Evolutionary conservation across 306 rosid species (phyloP), one percentile per base, ranked within the genome.

Genomic region (Geum urbanum): DNA sequence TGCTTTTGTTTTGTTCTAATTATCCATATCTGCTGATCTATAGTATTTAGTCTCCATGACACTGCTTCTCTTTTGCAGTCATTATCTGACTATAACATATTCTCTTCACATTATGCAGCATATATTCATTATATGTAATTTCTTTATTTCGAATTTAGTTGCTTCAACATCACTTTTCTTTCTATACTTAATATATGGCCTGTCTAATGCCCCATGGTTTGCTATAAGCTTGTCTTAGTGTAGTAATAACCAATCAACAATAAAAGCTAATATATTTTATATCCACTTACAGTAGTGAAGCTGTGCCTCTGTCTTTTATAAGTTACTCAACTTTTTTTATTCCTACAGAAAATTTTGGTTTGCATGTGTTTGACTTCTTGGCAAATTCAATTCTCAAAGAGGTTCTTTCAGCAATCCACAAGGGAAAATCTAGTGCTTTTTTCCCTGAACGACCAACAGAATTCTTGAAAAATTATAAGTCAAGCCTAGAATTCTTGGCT

Each of bases 351-450:
- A 95, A 95, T 80, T 95, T 97, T 43, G 97, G 96, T 73, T 83
- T 95, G 79, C 99, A 89, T 48, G 97, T 95, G 62, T 91, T 91
- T 81, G 96, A 89, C 80, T 95, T 95, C 90, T 85, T 95, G 84
- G 96, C 96, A 72, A 91, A 95, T 79, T 95, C 99, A 78, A 83
- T 95, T 76, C 92, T 91, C 63, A 95, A 88, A 86, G 99, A 95
- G 84, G 96, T 95, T 77, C 90, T 89, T 74, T 80, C 84, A 56
- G 92, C 99, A 52, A 80, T 91, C 78, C 96, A 87, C 77, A 95
- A 86, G 89, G 92, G 91, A 75, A 95, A 95, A 78, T 97, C 97
- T 19, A 88, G 96, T 67, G 97, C 95, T 51, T 91, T 95, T 87
- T 95, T 97, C 74, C 97, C 96, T 1, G 96, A 97, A 83, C 89